Evolutionary conservation across 257 asterid species (phyloP).

Genomic region (Solanum rostratum): DNA sequence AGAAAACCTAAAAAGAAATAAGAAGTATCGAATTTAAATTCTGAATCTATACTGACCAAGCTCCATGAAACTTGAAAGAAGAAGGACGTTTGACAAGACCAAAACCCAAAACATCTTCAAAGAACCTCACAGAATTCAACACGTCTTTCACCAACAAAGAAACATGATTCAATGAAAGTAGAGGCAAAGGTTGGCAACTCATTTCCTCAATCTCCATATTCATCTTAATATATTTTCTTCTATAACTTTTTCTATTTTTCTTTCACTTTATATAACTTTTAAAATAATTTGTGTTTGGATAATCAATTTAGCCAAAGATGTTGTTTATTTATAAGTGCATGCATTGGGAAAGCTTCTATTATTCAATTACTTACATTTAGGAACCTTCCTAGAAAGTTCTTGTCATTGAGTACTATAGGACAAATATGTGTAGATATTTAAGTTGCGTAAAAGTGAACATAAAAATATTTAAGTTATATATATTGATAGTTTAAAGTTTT

Average conservation of each 20-base stretch:
- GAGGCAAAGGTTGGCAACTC: constrained; percentile 11
- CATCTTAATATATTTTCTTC: background rate
- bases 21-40: background rate
- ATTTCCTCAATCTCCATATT: background rate
- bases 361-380: background rate
- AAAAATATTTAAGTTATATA: too few species aligned
- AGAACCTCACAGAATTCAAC: constrained; percentile 12
- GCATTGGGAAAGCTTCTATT: background rate
- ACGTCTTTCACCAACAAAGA: constrained; percentile 19
- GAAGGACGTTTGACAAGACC: constrained; percentile 21
- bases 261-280: background rate
- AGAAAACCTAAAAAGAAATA: background rate
- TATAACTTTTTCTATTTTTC: background rate
- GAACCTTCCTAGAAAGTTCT: background rate
- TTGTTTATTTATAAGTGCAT: background rate
- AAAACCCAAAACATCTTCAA: constrained; percentile 24
- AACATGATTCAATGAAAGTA: constrained; percentile 23
- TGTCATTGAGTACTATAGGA: background rate
- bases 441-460: background rate
- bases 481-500: too few species aligned
- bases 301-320: background rate
- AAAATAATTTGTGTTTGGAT: background rate
- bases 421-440: background rate
- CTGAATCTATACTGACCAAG: constrained; percentile 3
- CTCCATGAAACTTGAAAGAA: constrained; percentile 21